Conservation (phyloP, 169 alveolate species). For the Eimeria tenella region DNA sequence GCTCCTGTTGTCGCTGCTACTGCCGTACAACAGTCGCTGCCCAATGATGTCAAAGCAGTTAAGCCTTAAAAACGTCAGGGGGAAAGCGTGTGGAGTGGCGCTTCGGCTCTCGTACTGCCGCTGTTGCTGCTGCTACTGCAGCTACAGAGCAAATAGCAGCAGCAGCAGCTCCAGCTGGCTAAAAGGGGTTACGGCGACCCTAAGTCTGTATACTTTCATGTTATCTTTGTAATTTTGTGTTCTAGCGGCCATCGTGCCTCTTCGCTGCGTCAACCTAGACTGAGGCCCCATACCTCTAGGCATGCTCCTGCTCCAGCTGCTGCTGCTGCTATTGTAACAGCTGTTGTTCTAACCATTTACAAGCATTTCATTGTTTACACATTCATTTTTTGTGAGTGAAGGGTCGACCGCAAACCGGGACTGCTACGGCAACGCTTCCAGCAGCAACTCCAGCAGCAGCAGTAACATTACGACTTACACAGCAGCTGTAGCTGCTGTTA, state of each 20-base stretch:
- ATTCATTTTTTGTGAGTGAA: no score
- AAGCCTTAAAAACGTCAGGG: neutral
- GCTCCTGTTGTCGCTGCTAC: conserved; percentile 3
- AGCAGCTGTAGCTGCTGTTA: neutral
- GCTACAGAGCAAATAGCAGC: neutral
- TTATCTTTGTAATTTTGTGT: neutral
- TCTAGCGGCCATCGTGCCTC: conserved; percentile 24
- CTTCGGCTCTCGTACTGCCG: neutral
- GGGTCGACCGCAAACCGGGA: no score
- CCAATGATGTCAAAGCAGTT: neutral
- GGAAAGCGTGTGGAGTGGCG: neutral
- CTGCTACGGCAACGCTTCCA: neutral
- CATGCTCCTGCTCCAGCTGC: conserved; percentile 56
- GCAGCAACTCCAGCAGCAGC: conserved; percentile 16
- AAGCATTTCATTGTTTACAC: neutral
- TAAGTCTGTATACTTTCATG: neutral
- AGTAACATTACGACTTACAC: neutral
- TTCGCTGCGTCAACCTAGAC: neutral
- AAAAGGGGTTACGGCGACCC: neutral
- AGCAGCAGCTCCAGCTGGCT: conserved; percentile 34
- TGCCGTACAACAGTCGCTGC: neutral
- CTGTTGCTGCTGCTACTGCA: conserved; percentile 65
- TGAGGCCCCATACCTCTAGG: conserved; percentile 53
- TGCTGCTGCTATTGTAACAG: conserved; percentile 43
- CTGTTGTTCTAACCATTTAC: neutral